Evolutionary conservation across 148 eudicot genomes (phyloP), one percentile per base, ranked within the genome.

Genomic region (Silene conica): DNA sequence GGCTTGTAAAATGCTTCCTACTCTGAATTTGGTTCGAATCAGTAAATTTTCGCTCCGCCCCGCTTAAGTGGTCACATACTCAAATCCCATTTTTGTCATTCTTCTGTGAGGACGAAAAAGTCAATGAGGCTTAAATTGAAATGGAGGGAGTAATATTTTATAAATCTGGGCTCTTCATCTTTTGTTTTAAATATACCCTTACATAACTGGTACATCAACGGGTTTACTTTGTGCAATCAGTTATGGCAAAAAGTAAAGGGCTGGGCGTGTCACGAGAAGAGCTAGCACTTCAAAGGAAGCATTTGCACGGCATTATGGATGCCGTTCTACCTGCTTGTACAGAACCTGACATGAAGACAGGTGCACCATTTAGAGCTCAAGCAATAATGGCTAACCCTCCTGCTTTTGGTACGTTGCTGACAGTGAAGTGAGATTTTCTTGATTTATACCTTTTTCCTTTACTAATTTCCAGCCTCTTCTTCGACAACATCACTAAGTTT

Each of bases 351-450:
- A 65, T 78, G 13, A 86, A 85, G 79, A 84, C 89, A 48, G 96
- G 97, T 25, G 86, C 77, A 77, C 89, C 93, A 10, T 94, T 94
- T 80, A 82, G 82, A 80, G 96, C 98, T 81, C 90, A 92, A 75
- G 96, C 96, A 72, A 90, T 94, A 48, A 94, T 94, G 73, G 98
- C 98, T 26, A 94, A 92, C 66, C 97, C 97, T 83, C 90, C 92
- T 54, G 96, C 97, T 61, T 94, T 85, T 75, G 98, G 98, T 92
- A 76, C 85, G 90, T 70, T 57, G 50, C 48, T 68, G 41, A 71
- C 68, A 13, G 22, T 74, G 45, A 43, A 52, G 21, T 77, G 34
- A 54, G 26, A 54, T 68, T 54, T 25, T 16, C 74, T 69, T 14
- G 3, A 13, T 64, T 64, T 28, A 7, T 28, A 41, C 43, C 21